Evolutionary conservation across 1,284 basidiomycete genomes (phyloP).

Genomic region (Hymenochaete sp.): DNA sequence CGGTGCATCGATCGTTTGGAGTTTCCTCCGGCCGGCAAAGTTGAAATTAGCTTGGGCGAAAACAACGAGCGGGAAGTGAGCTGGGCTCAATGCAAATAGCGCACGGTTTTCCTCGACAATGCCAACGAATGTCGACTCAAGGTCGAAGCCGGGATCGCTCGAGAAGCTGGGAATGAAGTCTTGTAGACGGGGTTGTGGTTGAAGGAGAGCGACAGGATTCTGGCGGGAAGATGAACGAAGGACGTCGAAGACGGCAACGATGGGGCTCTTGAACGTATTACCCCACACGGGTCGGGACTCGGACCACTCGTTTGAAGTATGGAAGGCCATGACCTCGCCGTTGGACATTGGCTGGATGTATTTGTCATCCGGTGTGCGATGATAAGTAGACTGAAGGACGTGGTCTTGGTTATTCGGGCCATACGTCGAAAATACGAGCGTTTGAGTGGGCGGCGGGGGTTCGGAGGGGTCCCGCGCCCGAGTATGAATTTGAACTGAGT

Average conservation of each 20-base stretch:
- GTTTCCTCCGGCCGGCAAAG: conserved; percentile 23
- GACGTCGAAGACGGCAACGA: conserved; percentile 76
- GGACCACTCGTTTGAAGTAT: conserved; percentile 28
- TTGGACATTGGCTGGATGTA: conserved; percentile 75
- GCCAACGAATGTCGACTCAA: conserved; percentile 63
- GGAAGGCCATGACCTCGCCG: conserved; percentile 70
- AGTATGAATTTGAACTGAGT: conserved; percentile 61
- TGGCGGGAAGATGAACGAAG: conserved; percentile 38
- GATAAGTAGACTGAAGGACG: conserved; percentile 55
- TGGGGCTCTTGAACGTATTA: conserved; percentile 49
- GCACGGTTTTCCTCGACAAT: conserved; percentile 52
- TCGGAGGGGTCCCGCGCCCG: conserved; percentile 31
- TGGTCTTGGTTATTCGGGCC: conserved; percentile 76
- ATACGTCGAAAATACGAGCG: conserved; percentile 74
- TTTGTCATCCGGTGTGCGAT: conserved; percentile 58
- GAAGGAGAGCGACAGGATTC: conserved; percentile 67
- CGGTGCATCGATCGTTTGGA: conserved; percentile 14
- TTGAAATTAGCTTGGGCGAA: conserved; percentile 47
- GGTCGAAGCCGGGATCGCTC: conserved; percentile 34
- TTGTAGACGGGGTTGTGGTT: conserved; percentile 62
- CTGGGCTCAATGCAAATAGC: conserved; percentile 70
- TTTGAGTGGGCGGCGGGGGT: conserved; percentile 50
- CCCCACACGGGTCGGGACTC: conserved; percentile 48
- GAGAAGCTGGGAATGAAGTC: conserved; percentile 45
- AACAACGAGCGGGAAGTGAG: conserved; percentile 64